phyloP scores from a whole-genome alignment of 495 filamentous ascomycete species.

The Xylaria flabelliformis region DNA sequence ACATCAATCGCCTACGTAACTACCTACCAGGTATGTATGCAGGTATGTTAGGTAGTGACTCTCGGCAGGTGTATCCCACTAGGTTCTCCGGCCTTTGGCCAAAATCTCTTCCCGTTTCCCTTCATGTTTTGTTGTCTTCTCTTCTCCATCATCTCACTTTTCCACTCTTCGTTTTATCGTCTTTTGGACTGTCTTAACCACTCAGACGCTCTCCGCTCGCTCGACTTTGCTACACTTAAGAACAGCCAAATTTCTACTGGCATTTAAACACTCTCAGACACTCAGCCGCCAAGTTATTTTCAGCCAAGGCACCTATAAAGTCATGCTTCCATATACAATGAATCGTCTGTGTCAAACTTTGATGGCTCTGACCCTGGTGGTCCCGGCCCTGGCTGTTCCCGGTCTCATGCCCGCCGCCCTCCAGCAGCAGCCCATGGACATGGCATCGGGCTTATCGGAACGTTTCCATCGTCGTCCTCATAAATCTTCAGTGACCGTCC shows the following conservation, averaged over 20 bases:
- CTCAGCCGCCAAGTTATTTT: too few relatives aligned
- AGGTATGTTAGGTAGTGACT: too few relatives aligned
- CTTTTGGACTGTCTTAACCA: conserved; percentile 10
- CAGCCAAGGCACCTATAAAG: not conserved
- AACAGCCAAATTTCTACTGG: not conserved
- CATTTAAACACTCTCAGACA: conserved; percentile 3
- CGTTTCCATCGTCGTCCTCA: not conserved
- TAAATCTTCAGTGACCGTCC: not conserved
- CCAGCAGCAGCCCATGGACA: not conserved
- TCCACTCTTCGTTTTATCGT: not conserved
- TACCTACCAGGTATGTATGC: too few relatives aligned
- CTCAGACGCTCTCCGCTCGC: not conserved
- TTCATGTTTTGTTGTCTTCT: conserved; percentile 8
- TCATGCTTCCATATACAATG: conserved; percentile 2
- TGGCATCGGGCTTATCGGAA: not conserved
- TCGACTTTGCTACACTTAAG: not conserved
- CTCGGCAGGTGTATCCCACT: conserved; percentile 5
- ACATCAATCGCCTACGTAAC: not conserved
- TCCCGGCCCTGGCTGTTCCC: conserved; percentile 16
- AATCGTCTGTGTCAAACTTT: not conserved
- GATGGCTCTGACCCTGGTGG: conserved; percentile 15
- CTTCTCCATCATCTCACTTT: not conserved
- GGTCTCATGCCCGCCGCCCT: conserved; percentile 1
- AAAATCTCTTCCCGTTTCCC: not conserved
- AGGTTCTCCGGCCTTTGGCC: not conserved